A percentile compares a stretch with the other conserved stretches of the same genome.
Evolutionary conservation across 2,329 filamentous ascomycete genomes (phyloP).

Genomic region (Zymoseptoria pseudotritici): DNA sequence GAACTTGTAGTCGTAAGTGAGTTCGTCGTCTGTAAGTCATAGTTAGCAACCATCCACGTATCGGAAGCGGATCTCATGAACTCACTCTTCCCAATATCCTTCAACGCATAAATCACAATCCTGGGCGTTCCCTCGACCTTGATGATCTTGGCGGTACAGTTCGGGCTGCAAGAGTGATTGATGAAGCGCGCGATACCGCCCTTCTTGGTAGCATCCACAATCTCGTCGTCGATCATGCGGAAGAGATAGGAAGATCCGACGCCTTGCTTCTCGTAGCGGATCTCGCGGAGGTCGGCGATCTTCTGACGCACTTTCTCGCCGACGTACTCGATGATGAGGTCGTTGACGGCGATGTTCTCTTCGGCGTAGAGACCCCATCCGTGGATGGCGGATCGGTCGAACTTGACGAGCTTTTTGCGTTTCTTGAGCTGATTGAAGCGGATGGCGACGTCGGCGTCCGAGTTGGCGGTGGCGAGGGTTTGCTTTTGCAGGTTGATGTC

Average conservation of each 20-base stretch:
- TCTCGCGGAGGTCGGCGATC: slow-evolving; percentile 92
- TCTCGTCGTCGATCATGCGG: slow-evolving; percentile 94
- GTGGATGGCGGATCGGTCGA: slow-evolving; percentile 94
- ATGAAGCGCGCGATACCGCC: slow-evolving; percentile 97
- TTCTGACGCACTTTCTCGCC: slow-evolving; percentile 95
- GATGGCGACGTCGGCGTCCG: slow-evolving; percentile 76
- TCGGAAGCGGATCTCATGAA: slow-evolving; percentile 20
- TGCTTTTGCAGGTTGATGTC: slow-evolving; percentile 95
- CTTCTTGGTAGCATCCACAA: slow-evolving; percentile 97
- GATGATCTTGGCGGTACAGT: slow-evolving; percentile 99
- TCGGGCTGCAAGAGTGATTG: slow-evolving; percentile 96
- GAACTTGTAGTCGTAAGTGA: slow-evolving; percentile 99
- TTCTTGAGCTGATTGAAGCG: slow-evolving; percentile 99
- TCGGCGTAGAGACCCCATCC: slow-evolving; percentile 98
- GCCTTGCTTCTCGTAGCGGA: slow-evolving; percentile 86
- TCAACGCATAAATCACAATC: slow-evolving; percentile 96
- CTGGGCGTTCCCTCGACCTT: slow-evolving; percentile 96
- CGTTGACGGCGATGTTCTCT: slow-evolving; percentile 92
- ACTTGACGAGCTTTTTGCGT: slow-evolving; percentile 97
- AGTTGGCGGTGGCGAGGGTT: slow-evolving; percentile 56
- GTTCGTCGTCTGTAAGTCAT: slow-evolving; percentile 70
- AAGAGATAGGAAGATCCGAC: slow-evolving; percentile 97
- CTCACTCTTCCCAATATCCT: slow-evolving; percentile 92
- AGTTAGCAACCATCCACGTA: slow-evolving; percentile 3
- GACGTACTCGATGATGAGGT: slow-evolving; percentile 99